Evolutionary conservation across 176 grass and related monocot species (phyloP), one percentile per base, ranked within the genome.

Genomic region (Oryza officinalis): DNA sequence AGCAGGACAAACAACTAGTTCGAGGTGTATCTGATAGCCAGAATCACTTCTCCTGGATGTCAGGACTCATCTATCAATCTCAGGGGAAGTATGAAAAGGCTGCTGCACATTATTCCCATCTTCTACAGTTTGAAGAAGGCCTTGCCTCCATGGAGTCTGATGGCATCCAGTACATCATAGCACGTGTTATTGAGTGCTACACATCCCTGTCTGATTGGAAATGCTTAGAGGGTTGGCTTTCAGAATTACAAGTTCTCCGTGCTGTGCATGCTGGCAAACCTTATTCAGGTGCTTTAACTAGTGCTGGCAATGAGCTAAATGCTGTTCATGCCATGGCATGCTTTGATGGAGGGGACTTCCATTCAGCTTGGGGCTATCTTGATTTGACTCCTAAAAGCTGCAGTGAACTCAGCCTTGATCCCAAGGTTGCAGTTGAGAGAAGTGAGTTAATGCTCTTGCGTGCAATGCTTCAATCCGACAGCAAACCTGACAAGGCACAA

Each of bases 181-280:
- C 91, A 64, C 90, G 96, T 32, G 85, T 86, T 54, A 98, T 98
- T 69, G 96, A 98, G 82, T 98, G 96, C 76, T 93, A 95, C 86
- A 95, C 92, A 74, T 91, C 91, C 28, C 84, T 98, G 30, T 95
- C 92, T 77, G 93, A 98, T 90, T 98, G 96, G 96, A 95, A 95
- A 84, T 95, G 93, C 66, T 92, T 98, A 84, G 96, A 98, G 70
- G 89, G 80, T 69, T 98, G 96, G 96, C 86, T 98, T 63, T 72
- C 84, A 80, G 96, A 98, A 80, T 92, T 98, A 80, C 92, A 98
- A 77, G 89, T 78, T 59, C 96, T 98, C 23, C 96, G 93, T 87
- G 85, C 96, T 84, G 69, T 91, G 26, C 96, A 98, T 80, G 91
- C 96, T 50, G 96, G 96, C 70, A 98, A 98, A 85, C 82, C 92